Evolutionary conservation across 83 land plant genomes (phyloP), one percentile per base, ranked within the genome.

Genomic region (Diphasiastrum complanatum): DNA sequence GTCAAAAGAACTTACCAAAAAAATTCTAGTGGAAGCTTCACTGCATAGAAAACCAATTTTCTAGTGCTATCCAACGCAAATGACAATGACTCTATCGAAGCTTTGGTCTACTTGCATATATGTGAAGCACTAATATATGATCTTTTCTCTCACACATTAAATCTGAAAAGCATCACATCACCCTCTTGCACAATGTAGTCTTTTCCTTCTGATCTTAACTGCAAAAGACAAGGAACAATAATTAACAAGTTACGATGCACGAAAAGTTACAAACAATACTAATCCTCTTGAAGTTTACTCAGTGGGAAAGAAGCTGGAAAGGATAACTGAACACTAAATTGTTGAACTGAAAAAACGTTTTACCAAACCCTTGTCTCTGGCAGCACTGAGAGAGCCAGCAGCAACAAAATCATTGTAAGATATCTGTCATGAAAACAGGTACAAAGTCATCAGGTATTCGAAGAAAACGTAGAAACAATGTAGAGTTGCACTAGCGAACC

Each of bases 181-280:
- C 98, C 98, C 76, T 92, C 98, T 71, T 85, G 79, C 50, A 92
- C 98, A 53, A 85, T 48, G 61, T 92, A 92, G 31, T 92, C 98
- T 51, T 92, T 92, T 3, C 98, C 98, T 67, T 92, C 98, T 10
- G 81, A 78, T 64, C 96, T 79, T 72, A 91, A 64, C 97, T 87
- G 90, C 75, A 61, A 47, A 47, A n/a, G 18, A 12, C 6, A 48
- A 16, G 22, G 2, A 28, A 49, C 27, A 51, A 19, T 31, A 11
- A 38, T 11, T 24, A 45, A 24, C 28, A 10, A 49, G 29, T 12
- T 34, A n/a, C 10, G 24, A 23, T 12, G 16, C 14, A 30, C 43
- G 51, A 61, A 61, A 8, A 24, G 22, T n/a, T 38, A 47, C 30
- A 61, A 14, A 25, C 43, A 41, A 1, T 41, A 25, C 34, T 40